Conservation (phyloP, 129 eudicot genomes). For the Flaveria brownii region DNA sequence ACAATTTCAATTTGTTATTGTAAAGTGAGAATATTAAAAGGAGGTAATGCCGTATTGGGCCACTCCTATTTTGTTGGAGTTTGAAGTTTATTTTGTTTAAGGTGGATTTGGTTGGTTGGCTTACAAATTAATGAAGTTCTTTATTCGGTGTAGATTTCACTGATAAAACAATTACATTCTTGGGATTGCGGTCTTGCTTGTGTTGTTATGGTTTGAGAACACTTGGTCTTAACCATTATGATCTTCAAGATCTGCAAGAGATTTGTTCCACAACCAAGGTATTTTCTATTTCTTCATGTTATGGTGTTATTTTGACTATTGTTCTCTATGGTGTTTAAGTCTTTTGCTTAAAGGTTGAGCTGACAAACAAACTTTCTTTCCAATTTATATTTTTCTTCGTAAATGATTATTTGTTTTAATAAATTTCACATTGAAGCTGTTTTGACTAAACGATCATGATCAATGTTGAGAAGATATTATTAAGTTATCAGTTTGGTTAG, state of each 20-base stretch:
- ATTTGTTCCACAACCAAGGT: no score
- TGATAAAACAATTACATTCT: slow-evolving; percentile 65
- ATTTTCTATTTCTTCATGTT: no score
- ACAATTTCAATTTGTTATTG: slow-evolving; percentile 33
- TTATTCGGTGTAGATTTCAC: slow-evolving; percentile 63
- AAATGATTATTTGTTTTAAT: no score
- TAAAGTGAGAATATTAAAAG: slow-evolving; percentile 31
- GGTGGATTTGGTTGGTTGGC: neutral
- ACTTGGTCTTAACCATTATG: slow-evolving; percentile 54
- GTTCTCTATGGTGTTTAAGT: no score
- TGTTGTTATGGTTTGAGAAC: slow-evolving; percentile 92
- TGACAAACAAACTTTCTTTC: no score
- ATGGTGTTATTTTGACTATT: no score
- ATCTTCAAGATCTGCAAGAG: slow-evolving; percentile 38
- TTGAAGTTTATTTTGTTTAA: neutral
- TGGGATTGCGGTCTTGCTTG: slow-evolving; percentile 99
- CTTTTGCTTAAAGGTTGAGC: no score
- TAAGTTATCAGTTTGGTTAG: neutral
- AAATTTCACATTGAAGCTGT: no score
- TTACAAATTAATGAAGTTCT: neutral
- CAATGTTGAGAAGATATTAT: no score
- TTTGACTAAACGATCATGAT: no score
- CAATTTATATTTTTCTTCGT: no score
- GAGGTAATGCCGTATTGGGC: slow-evolving; percentile 27
- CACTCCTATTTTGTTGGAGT: slow-evolving; percentile 55